A percentile compares a stretch with the other conserved stretches of the same genome.
These are phyloP conservation scores for Chlorella sorokiniana DNA, from an alignment of 139 green algal genomes.

Conservation along the genomic window DNA sequence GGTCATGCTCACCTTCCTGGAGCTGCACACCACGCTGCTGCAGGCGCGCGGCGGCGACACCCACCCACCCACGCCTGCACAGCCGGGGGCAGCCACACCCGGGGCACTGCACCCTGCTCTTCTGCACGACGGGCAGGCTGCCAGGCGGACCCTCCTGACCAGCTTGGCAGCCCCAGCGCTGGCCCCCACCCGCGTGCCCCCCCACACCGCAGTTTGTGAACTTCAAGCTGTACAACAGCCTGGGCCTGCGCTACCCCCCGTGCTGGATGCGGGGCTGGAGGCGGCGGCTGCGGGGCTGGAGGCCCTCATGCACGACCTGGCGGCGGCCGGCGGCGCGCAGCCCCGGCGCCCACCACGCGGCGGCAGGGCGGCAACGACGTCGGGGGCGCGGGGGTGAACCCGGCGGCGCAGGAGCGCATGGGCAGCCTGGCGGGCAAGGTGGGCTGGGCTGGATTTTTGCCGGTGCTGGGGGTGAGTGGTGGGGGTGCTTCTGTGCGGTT, in stretches of 20 bases:
- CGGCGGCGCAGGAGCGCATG: constrained; percentile 16
- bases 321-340: constrained; percentile 31
- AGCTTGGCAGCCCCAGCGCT: background rate
- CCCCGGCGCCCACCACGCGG: background rate
- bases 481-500: background rate
- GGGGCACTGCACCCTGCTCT: background rate
- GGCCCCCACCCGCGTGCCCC: background rate
- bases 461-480: background rate
- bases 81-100: too few species aligned
- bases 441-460: background rate
- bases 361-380: background rate
- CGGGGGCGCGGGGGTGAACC: background rate
- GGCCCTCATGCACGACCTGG: constrained; percentile 80
- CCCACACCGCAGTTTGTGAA: constrained; percentile 80
- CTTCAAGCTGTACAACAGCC: constrained; percentile 95
- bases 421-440: constrained; percentile 37
- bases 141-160: background rate
- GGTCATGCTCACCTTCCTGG: constrained; percentile 99
- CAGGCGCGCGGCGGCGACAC: constrained; percentile 9
- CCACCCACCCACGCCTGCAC: too few species aligned
- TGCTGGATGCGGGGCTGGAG: constrained; percentile 80
- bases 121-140: background rate
- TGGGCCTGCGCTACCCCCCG: constrained; percentile 90
- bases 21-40: constrained; percentile 89
- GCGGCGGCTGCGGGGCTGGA: constrained; percentile 72